Evolutionary conservation across 2,329 filamentous ascomycete genomes (phyloP).

Genomic region (Lachnellula suecica): DNA sequence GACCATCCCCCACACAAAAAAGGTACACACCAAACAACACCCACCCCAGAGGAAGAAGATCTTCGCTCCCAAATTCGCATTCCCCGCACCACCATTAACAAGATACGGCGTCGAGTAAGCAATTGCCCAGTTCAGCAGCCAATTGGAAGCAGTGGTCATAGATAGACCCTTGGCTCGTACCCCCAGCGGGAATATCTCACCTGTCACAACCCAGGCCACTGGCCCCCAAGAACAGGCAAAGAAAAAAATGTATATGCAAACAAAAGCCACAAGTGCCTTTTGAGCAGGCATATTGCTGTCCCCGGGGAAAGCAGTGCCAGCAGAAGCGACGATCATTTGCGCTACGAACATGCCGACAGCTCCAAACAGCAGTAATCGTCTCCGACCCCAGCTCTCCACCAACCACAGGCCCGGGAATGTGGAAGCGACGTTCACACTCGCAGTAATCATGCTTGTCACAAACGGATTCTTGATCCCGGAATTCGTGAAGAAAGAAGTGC

Average conservation of each 20-base stretch:
- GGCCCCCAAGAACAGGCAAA: conserved; percentile 90
- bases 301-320: conserved; percentile 62
- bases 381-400: conserved; percentile 79
- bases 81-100: conserved; percentile 56
- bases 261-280: conserved; percentile 76
- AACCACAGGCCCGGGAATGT: conserved; percentile 87
- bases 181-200: conserved; percentile 86
- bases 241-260: conserved; percentile 90
- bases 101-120: conserved; percentile 74
- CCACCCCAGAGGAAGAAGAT: conserved; percentile 60
- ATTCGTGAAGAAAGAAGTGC: conserved; percentile 74
- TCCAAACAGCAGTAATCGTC: conserved; percentile 75
- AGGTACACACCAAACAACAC: conserved; percentile 52
- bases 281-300: conserved; percentile 56
- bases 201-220: conserved; percentile 74
- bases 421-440: conserved; percentile 81
- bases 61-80: conserved; percentile 27
- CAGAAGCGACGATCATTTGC: conserved; percentile 81
- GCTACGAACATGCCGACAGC: conserved; percentile 81
- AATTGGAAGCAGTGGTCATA: conserved; percentile 85
- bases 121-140: conserved; percentile 79
- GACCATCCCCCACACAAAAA: conserved; percentile 59
- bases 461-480: conserved; percentile 77
- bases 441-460: conserved; percentile 82
- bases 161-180: conserved; percentile 87